These are phyloP conservation scores for Cucumis sativus DNA, from an alignment of 306 rosid species.

Conservation along the genomic window Cucumber_9930_V3 NC_026656.2:13448001-13448500, in stretches of 20 bases:
- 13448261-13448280: not conserved
- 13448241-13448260: not conserved
- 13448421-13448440: slow-evolving; percentile 6
- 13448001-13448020: slow-evolving; percentile 32
- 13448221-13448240: not conserved
- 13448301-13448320: slow-evolving; percentile 5
- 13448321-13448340: slow-evolving; percentile 39
- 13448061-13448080: slow-evolving; percentile 30
- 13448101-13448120: slow-evolving; percentile 27
- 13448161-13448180: slow-evolving; percentile 40
- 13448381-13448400: slow-evolving; percentile 39
- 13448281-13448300: not conserved
- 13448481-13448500: not conserved
- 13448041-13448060: slow-evolving; percentile 27
- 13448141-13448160: slow-evolving; percentile 19
- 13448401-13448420: slow-evolving; percentile 42
- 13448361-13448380: slow-evolving; percentile 36
- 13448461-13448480: not conserved
- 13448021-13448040: slow-evolving; percentile 40
- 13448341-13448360: slow-evolving; percentile 44
- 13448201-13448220: slow-evolving; percentile 29
- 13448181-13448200: slow-evolving; percentile 38
- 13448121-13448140: slow-evolving; percentile 29
- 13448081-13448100: slow-evolving; percentile 22
- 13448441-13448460: not conserved